These are phyloP conservation scores for Boletus barrowsii DNA, from an alignment of 768 basidiomycete species.

Conservation along the genomic window DNA sequence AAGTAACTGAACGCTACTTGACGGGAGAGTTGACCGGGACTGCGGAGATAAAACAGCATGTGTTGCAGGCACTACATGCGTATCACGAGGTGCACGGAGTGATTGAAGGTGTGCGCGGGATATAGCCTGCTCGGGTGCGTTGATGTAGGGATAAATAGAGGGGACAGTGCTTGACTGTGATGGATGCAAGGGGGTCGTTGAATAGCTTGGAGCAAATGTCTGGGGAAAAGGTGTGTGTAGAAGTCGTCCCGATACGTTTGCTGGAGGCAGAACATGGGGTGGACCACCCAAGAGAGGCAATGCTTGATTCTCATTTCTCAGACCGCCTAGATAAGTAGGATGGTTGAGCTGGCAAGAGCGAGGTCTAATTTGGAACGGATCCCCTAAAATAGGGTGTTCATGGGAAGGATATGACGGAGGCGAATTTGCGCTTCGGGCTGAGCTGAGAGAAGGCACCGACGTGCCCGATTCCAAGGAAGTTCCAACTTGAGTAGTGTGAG, in stretches of 20 bases:
- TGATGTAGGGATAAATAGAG: slow-evolving; percentile 15
- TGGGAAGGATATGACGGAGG: slow-evolving; percentile 1
- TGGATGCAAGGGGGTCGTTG: slow-evolving; percentile 17
- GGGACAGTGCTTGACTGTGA: slow-evolving; percentile 7
- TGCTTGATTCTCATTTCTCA: slow-evolving; percentile 16
- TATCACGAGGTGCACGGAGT: slow-evolving; percentile 11
- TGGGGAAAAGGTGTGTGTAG: slow-evolving; percentile 14
- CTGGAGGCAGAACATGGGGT: slow-evolving; percentile 1
- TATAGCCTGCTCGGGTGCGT: slow-evolving; percentile 6
- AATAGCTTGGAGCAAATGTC: slow-evolving; percentile 15
- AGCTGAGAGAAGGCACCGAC: slow-evolving; percentile 3
- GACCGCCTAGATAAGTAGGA: slow-evolving; percentile 18
- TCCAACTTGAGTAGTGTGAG: slow-evolving; percentile 16
- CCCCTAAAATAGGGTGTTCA: slow-evolving; percentile 11
- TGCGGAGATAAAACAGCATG: slow-evolving; percentile 11
- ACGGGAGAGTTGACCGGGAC: slow-evolving; percentile 16
- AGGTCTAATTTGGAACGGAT: slow-evolving; percentile 46
- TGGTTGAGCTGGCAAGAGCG: slow-evolving; percentile 46
- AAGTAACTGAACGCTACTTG: slow-evolving; percentile 31
- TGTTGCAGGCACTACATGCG: slow-evolving; percentile 10
- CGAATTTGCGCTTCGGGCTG: slow-evolving; percentile 7
- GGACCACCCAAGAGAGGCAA: slow-evolving; percentile 3
- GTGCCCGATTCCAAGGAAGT: slow-evolving; percentile 36
- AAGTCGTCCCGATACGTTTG: slow-evolving; percentile 4
- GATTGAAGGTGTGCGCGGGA: slow-evolving; percentile 6